Percentiles rank a stretch among this genome's conserved stretches.
These are phyloP conservation scores for Medicago arabica DNA, from an alignment of 306 rosid genomes.

Conservation along the genomic window DNA sequence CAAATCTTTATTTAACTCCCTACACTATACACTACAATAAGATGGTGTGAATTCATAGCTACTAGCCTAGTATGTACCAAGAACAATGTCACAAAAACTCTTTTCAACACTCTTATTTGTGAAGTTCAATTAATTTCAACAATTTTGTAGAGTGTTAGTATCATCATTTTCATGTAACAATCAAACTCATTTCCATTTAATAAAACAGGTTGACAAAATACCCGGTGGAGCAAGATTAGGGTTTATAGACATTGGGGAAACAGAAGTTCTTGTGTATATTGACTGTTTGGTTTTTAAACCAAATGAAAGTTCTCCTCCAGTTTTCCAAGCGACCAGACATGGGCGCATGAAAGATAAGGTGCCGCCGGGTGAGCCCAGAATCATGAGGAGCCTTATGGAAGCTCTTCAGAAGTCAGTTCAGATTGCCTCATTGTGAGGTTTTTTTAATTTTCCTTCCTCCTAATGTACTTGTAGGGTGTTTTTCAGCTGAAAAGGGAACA, in stretches of 20 bases:
- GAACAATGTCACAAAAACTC: too few species aligned
- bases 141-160: neutral
- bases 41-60: neutral
- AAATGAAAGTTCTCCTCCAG: conserved; percentile 60
- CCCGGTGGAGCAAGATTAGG: conserved; percentile 88
- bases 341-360: conserved; percentile 69
- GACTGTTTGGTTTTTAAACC: conserved; percentile 82
- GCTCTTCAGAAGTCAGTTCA: conserved; percentile 87
- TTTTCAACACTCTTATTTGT: neutral
- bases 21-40: conserved; percentile 1
- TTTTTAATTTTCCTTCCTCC: neutral
- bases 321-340: conserved; percentile 83
- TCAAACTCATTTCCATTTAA: conserved; percentile 19
- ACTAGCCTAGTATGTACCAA: too few species aligned
- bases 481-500: conserved; percentile 4
- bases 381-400: conserved; percentile 82
- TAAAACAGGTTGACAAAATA: conserved; percentile 81
- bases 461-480: conserved; percentile 2
- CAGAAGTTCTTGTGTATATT: conserved; percentile 82
- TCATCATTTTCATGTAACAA: neutral
- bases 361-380: conserved; percentile 93
- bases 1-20: neutral
- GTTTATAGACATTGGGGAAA: conserved; percentile 71
- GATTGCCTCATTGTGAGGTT: conserved; percentile 63
- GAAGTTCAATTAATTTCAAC: neutral